Conservation (phyloP, 495 filamentous ascomycete genomes). For the Annulohypoxylon maeteangense region DNA sequence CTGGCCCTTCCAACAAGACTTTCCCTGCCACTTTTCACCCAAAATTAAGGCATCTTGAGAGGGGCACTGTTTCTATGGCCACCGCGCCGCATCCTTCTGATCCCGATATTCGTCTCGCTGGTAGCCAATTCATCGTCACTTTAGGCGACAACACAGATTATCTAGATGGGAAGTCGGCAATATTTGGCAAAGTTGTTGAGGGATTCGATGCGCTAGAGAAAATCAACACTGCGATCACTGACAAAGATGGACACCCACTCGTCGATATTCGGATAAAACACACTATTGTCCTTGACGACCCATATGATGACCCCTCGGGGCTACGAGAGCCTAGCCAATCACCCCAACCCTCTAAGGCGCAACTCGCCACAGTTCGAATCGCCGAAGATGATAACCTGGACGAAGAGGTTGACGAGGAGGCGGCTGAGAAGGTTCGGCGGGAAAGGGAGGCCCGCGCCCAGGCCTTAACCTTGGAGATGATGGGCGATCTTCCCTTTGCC, state of each 20-base stretch:
- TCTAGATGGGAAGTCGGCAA: slow-evolving; percentile 88
- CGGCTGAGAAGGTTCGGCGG: slow-evolving; percentile 82
- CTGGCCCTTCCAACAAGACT: slow-evolving; percentile 76
- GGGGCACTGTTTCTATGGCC: slow-evolving; percentile 94
- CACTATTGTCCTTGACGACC: slow-evolving; percentile 89
- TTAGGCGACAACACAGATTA: slow-evolving; percentile 87
- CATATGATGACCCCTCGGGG: slow-evolving; percentile 80
- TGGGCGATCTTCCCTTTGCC: slow-evolving; percentile 96
- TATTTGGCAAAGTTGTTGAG: slow-evolving; percentile 94
- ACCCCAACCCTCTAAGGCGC: slow-evolving; percentile 83
- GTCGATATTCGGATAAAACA: slow-evolving; percentile 94
- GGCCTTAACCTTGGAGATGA: slow-evolving; percentile 95
- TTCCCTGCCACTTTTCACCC: slow-evolving; percentile 85
- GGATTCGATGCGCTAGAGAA: slow-evolving; percentile 92
- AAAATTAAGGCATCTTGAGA: slow-evolving; percentile 84
- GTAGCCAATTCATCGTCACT: slow-evolving; percentile 91
- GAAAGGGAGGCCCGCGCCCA: slow-evolving; percentile 95
- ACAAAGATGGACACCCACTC: slow-evolving; percentile 83
- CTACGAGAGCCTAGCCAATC: slow-evolving; percentile 79
- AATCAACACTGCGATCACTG: slow-evolving; percentile 89
- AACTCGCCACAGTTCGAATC: slow-evolving; percentile 90
- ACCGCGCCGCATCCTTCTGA: slow-evolving; percentile 80
- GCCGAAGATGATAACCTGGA: slow-evolving; percentile 84
- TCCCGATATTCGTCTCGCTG: slow-evolving; percentile 81
- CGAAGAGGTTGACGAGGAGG: slow-evolving; percentile 72